phyloP scores from a whole-genome alignment of 768 basidiomycete species.

The Daedaleopsis nitida region DNA sequence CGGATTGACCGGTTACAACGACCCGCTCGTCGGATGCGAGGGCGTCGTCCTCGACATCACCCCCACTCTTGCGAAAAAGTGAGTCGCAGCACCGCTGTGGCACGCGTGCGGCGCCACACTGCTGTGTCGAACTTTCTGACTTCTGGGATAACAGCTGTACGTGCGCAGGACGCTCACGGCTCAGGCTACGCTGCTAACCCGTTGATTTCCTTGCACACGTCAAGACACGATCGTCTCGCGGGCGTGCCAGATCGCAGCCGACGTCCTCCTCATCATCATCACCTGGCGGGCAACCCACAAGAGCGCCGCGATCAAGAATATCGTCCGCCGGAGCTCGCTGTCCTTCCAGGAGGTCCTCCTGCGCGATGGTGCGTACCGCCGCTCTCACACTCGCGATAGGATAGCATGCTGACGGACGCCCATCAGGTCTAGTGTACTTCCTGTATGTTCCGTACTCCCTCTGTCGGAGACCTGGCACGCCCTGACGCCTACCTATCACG shows the following conservation, averaged over 20 bases:
- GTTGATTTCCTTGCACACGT: neutral
- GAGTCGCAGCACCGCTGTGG: neutral
- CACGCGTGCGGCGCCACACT: neutral
- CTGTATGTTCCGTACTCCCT: neutral
- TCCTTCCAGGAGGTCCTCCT: neutral
- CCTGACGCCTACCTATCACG: neutral
- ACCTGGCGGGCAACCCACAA: neutral
- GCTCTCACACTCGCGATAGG: too few species aligned
- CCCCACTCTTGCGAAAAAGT: too few species aligned
- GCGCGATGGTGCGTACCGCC: neutral
- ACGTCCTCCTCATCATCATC: neutral
- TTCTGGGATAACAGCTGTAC: neutral
- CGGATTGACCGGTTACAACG: neutral
- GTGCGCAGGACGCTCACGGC: neutral
- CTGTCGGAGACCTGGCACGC: too few species aligned
- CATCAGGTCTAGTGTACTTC: neutral
- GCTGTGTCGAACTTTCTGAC: too few species aligned
- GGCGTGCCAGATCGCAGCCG: neutral
- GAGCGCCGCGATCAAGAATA: neutral
- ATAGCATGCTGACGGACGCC: too few species aligned
- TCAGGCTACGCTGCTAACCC: neutral
- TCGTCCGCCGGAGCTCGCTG: neutral
- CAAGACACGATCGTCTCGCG: neutral
- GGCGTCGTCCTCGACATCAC: neutral
- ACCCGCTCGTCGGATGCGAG: neutral